Base-by-base conservation (phyloP, 2,329 filamentous ascomycete genomes). In the Colletotrichum aenigma region DNA sequence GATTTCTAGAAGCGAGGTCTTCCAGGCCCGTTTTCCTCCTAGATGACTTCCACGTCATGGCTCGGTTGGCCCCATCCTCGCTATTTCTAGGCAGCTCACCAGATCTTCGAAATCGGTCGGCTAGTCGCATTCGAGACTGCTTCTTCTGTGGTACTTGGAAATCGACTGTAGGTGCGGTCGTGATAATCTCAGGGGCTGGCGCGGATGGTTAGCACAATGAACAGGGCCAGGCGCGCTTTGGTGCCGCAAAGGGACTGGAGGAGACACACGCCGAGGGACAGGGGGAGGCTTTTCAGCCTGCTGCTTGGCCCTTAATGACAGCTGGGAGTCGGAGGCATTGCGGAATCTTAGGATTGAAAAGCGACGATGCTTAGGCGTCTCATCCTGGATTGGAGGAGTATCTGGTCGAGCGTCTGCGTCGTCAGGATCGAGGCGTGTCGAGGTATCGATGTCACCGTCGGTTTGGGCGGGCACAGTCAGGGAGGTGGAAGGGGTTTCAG, bases 261-360 rank as follows among this genome's bases (percentile, higher is more conserved):
- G n/a, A 6, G 60, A 86, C 84, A 78, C 91, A 92, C 88, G 90
- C 85, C 86, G 90, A 82, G 87, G 92, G 81, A 91, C 88, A 79
- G 88, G 92, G 80, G 89, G 91, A 26, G 88, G 85, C 79, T 87
- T 89, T 80, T 89, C 87, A 76, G 88, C 87, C 71, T 95, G 93
- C 80, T 94, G 91, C 83, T 93, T 96, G 68, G 94, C 93, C 82
- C 92, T 91, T 34, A 92, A 88, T 13, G 95, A 95, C 76, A 98
- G 87, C 84, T 98, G 96, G 66, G 96, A 94, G 86, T 98, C 96
- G 10, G 96, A 98, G 77, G 95, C 96, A 90, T 98, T 96, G 81
- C 96, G 94, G 83, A 97, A 96, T 81, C 94, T 93, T 86, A 98
- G 88, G 84, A 98, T 88, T 71, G 91, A 93, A 82, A 93, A 93